Evolutionary conservation across 208 protist species (phyloP).

Genomic region (Trypanosoma avium): DNA sequence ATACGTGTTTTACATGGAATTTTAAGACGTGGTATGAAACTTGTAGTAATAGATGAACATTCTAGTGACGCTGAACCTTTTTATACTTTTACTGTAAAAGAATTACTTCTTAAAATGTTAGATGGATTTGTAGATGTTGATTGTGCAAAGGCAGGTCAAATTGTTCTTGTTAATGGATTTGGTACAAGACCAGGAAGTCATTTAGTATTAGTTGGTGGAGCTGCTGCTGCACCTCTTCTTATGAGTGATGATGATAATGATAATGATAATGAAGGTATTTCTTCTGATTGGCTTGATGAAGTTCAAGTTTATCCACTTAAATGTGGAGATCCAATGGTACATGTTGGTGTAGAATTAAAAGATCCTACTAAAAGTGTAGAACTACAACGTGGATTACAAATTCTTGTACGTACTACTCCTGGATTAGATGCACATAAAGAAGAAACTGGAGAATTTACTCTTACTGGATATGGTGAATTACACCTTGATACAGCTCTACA

Average conservation of each 20-base stretch:
- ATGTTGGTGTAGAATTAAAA: constrained; percentile 97
- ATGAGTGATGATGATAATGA: constrained; percentile 28
- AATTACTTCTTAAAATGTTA: constrained; percentile 48
- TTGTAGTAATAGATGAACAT: constrained; percentile 68
- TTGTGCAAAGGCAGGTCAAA: constrained; percentile 57
- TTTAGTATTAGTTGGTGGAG: constrained; percentile 54
- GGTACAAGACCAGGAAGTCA: constrained; percentile 48
- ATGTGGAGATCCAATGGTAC: constrained; percentile 68
- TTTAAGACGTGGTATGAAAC: constrained; percentile 29
- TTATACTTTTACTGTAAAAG: constrained; percentile 39
- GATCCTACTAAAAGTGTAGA: constrained; percentile 94
- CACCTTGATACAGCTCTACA: constrained; percentile 98
- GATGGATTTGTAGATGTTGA: constrained; percentile 56
- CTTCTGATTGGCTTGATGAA: constrained; percentile 45
- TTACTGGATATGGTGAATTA: constrained; percentile 98
- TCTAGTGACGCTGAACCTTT: constrained; percentile 68
- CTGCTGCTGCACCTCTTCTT: constrained; percentile 35
- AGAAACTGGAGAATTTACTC: constrained; percentile 98
- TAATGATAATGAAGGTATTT: constrained; percentile 6
- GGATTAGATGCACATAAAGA: constrained; percentile 92
- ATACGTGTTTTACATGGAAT: constrained; percentile 62
- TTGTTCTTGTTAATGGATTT: constrained; percentile 64
- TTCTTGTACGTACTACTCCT: constrained; percentile 92
- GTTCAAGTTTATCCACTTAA: constrained; percentile 41
- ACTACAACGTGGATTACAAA: constrained; percentile 94